Percentiles rank a stretch among this genome's conserved stretches.
These are phyloP conservation scores for Alternaria gansuensis DNA, from an alignment of 2,329 filamentous ascomycete genomes.

Conservation along the genomic window DNA sequence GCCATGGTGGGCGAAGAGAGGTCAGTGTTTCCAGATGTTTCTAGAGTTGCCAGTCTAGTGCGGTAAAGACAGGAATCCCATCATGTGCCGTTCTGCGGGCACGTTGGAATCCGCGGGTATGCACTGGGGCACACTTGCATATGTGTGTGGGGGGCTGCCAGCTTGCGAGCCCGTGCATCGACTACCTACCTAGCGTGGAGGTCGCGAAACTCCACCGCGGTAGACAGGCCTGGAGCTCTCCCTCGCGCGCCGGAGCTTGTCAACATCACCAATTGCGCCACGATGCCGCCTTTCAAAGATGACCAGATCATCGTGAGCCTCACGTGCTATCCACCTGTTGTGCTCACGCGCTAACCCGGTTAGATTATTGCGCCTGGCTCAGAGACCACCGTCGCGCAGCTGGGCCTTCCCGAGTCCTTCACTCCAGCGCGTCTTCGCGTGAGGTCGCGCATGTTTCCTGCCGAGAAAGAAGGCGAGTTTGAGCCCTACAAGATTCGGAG, in stretches of 20 bases:
- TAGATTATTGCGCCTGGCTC: slow-evolving; percentile 82
- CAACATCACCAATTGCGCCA: slow-evolving; percentile 39
- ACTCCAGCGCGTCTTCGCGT: slow-evolving; percentile 88
- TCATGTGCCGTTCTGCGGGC: slow-evolving; percentile 30
- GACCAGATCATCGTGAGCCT: slow-evolving; percentile 56
- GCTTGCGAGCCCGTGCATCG: slow-evolving; percentile 15
- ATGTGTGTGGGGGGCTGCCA: slow-evolving; percentile 19
- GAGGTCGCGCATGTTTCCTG: slow-evolving; percentile 90
- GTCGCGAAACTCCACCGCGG: slow-evolving; percentile 19
- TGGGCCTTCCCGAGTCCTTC: slow-evolving; percentile 88
- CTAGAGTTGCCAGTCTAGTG: slow-evolving; percentile 11
- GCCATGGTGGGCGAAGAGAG: slow-evolving; percentile 18
- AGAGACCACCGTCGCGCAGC: slow-evolving; percentile 87
- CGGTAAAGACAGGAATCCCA: slow-evolving; percentile 27
- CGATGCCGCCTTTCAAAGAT: slow-evolving; percentile 58
- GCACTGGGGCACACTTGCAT: slow-evolving; percentile 23
- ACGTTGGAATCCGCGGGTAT: slow-evolving; percentile 31
- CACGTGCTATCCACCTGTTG: slow-evolving; percentile 1
- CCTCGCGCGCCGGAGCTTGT: slow-evolving; percentile 25
- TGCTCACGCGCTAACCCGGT: slow-evolving; percentile 22
- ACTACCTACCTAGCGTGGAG: slow-evolving; percentile 12
- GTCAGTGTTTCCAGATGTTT: slow-evolving; percentile 8
- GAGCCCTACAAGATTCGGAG: slow-evolving; percentile 81
- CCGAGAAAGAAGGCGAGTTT: slow-evolving; percentile 77
- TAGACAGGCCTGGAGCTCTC: slow-evolving; percentile 20